Conservation (phyloP, 768 basidiomycete species). For the Multifurca ochricompacta region DNA sequence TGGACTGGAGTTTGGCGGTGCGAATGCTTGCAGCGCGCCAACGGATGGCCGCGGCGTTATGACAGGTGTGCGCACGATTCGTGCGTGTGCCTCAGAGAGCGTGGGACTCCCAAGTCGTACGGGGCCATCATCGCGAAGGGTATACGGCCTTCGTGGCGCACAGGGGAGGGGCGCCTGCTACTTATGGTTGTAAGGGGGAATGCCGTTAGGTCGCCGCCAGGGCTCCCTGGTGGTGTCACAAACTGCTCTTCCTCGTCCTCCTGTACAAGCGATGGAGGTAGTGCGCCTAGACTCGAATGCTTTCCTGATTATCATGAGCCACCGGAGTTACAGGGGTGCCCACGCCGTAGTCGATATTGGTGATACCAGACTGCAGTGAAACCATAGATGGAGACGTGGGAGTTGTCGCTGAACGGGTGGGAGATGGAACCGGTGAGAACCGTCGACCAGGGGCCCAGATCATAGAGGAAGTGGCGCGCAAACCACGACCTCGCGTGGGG, state of each 20-base stretch:
- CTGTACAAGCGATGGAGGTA: slow-evolving; percentile 11
- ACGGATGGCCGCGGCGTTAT: slow-evolving; percentile 9
- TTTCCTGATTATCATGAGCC: background rate
- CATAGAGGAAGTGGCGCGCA: too few relatives aligned
- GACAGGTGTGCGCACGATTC: background rate
- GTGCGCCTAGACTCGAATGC: background rate
- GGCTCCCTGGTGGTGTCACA: slow-evolving; percentile 17
- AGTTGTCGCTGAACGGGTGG: slow-evolving; percentile 4
- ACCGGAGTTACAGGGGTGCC: background rate
- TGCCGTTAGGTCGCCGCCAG: slow-evolving; percentile 2
- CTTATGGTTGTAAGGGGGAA: background rate
- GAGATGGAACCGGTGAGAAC: slow-evolving; percentile 13
- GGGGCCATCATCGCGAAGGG: slow-evolving; percentile 15
- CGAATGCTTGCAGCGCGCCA: slow-evolving; percentile 9
- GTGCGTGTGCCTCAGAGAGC: slow-evolving; percentile 5
- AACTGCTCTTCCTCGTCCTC: slow-evolving; percentile 17
- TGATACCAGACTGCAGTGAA: slow-evolving; percentile 4
- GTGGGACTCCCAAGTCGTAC: slow-evolving; percentile 5
- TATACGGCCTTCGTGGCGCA: slow-evolving; percentile 12
- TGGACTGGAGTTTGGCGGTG: slow-evolving; percentile 20
- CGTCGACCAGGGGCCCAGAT: too few relatives aligned
- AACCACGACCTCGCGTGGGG: too few relatives aligned
- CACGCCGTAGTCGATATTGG: background rate
- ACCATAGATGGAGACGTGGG: slow-evolving; percentile 8
- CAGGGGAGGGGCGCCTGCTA: slow-evolving; percentile 13